These are phyloP conservation scores for Halenospora varia DNA, from an alignment of 495 filamentous ascomycete species.

Conservation along the genomic window DNA sequence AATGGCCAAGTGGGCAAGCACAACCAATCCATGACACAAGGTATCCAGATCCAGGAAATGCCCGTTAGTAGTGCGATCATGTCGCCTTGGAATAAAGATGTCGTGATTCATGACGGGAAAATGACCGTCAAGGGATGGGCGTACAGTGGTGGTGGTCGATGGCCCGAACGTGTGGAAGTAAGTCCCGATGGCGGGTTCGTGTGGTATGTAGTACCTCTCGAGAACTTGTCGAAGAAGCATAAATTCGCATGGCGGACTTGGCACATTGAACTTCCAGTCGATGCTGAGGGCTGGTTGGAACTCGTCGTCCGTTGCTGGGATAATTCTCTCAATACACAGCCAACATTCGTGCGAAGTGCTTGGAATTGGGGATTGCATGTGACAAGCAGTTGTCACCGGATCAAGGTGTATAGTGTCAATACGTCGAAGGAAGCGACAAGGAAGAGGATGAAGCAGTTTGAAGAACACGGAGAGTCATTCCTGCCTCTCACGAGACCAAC, in stretches of 20 bases:
- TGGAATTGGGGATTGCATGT: slow-evolving; percentile 66
- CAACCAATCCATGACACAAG: slow-evolving; percentile 46
- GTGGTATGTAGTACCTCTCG: slow-evolving; percentile 52
- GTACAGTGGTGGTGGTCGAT: slow-evolving; percentile 54
- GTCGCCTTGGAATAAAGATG: slow-evolving; percentile 45
- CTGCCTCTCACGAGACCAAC: slow-evolving; percentile 49
- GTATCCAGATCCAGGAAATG: slow-evolving; percentile 62
- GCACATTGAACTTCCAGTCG: slow-evolving; percentile 48
- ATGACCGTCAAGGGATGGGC: slow-evolving; percentile 55
- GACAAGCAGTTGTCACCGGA: slow-evolving; percentile 58
- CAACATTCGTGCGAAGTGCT: slow-evolving; percentile 37
- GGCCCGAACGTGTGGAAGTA: slow-evolving; percentile 56
- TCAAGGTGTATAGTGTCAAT: slow-evolving; percentile 63
- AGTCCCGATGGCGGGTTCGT: slow-evolving; percentile 51
- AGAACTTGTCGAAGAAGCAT: slow-evolving; percentile 49
- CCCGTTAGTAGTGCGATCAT: slow-evolving; percentile 59
- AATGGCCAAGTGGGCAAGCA: slow-evolving; percentile 57
- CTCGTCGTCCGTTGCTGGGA: slow-evolving; percentile 55
- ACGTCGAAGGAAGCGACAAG: slow-evolving; percentile 43
- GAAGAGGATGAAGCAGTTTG: slow-evolving; percentile 43
- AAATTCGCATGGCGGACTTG: slow-evolving; percentile 52
- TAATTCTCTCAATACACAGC: slow-evolving; percentile 51
- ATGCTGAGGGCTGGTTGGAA: slow-evolving; percentile 58
- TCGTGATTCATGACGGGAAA: slow-evolving; percentile 49
- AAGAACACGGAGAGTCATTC: slow-evolving; percentile 41